Base-by-base conservation (phyloP, 2,329 filamentous ascomycete species). In the Microdochium trichocladiopsis region DNA sequence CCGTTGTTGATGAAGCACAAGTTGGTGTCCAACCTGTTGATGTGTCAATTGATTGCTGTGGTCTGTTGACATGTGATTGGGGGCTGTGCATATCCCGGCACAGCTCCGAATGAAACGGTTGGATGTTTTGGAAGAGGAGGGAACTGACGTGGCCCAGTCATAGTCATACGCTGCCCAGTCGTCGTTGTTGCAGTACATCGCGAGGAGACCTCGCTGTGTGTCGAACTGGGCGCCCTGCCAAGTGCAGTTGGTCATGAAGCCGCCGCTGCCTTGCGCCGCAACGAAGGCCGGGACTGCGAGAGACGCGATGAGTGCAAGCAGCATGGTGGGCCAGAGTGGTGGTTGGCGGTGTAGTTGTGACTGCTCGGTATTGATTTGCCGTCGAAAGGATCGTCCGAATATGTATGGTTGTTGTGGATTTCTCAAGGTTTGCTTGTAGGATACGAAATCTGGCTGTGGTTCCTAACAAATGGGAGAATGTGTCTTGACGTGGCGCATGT, bases 131-230 rank as follows among this genome's bases (percentile, higher is more conserved):
- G n/a, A n/a, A n/a, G n/a, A n/a, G n/a, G n/a, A 37, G 25, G 48
- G 24, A 4, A 8, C 60, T 56, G 58, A 70, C 70, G 66, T 70
- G 12, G 69, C 66, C 67, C 70, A 73, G 50, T 71, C 68, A 58
- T 71, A 73, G 22, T 60, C 64, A 52, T 61, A 72, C 5, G 60
- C 43, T 1, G 54, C 60, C 54, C 59, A 63, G 55, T 71, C 56
- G 45, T 68, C 56, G 50, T 71, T 69, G 53, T 69, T 66, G 62
- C 71, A 73, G 57, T 70, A 72, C 57, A 70, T 61, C 28, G 69
- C 69, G 1, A 73, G 64, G 31, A 72, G 55, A 18, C 41, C 41
- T 3, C 10, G 41, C 41, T 45, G 4, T 3, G n/a, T 23, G 21
- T 45, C 41, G 41, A 22, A 45, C 43, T 64, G 56, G 41, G 64